Evolutionary conservation across 176 grass and related monocot species (phyloP), one percentile per base, ranked within the genome.

Genomic region (Bonia amplexicaulis): DNA sequence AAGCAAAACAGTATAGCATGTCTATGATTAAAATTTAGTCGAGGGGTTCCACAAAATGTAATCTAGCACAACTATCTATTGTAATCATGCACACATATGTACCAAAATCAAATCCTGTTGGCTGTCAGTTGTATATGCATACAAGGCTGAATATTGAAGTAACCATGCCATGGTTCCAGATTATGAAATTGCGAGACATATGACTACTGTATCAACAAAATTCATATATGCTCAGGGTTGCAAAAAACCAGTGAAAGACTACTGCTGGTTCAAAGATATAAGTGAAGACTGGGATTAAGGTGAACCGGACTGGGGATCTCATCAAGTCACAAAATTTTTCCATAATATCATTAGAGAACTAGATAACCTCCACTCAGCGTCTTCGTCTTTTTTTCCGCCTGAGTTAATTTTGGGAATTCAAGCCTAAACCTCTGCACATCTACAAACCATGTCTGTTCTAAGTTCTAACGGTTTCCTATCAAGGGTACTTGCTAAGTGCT

Each of bases 381-480:
- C 12, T 82, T 69, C 63, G n/a, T 5, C 2, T 26, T 39, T 71
- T 71, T 60, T 60, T 27, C 52, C 27, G 71, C 48, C 48, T 42
- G 79, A 70, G n/a, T 25, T 20, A 58, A 7, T 44, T 26, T 27
- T 54, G 22, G 64, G 13, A 48, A 11, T 14, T 55, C 9, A 69
- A 67, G 39, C 25, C 15, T 53, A 14, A 45, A 63, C 73, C 57
- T 16, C 25, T 63, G 27, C 40, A 69, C 7, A 74, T 74, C 17
- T 41, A 87, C 39, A 87, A 81, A 82, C 27, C 35, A 65, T 58
- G n/a, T 14, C 25, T 29, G 52, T 2, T 68, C 40, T 76, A 69
- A 20, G 14, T 52, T 52, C 49, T 8, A 58, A 22, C 9, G 46
- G 46, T 76, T 80, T 55, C 26, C 35, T 17, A 15, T 58, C 55